Percentiles rank a stretch among this genome's conserved stretches.
Evolutionary conservation across 2,329 filamentous ascomycete genomes (phyloP).

Genomic region (Aulographum hederae): DNA sequence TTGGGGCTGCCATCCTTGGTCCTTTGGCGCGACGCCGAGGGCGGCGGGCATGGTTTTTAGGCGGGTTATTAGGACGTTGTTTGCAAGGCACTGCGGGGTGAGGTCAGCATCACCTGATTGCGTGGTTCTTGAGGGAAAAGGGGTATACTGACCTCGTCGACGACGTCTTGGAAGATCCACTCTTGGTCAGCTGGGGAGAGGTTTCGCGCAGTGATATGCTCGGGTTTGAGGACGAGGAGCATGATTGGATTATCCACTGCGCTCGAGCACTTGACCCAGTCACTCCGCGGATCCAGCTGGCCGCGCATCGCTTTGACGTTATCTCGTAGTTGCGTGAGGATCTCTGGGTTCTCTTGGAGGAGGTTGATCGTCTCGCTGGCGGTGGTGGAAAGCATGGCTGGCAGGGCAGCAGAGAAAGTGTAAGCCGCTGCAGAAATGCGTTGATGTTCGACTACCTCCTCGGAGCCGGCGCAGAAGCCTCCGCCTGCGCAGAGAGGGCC

Average conservation of each 20-base stretch:
- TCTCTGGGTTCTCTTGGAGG: conserved; percentile 55
- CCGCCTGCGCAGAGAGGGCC: conserved; percentile 83
- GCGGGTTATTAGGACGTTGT: conserved; percentile 76
- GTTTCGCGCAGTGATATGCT: conserved; percentile 54
- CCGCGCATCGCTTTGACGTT: conserved; percentile 72
- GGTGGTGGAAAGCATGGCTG: conserved; percentile 87
- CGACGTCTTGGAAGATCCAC: conserved; percentile 66
- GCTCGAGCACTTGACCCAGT: conserved; percentile 78
- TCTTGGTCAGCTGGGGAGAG: conserved; percentile 64
- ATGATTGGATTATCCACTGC: conserved; percentile 71
- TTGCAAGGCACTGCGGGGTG: conserved; percentile 54
- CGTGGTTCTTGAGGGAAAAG: too few species aligned
- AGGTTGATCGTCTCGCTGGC: conserved; percentile 79
- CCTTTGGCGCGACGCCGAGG: conserved; percentile 44
- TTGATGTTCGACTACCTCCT: conserved; percentile 90
- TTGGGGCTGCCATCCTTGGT: conserved; percentile 46
- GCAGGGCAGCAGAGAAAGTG: conserved; percentile 87
- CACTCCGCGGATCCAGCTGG: conserved; percentile 80
- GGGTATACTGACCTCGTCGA: conserved; percentile 86
- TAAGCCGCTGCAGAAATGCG: conserved; percentile 84
- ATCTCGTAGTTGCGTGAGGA: conserved; percentile 61
- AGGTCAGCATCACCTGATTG: conserved; percentile 7
- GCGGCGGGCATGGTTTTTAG: conserved; percentile 54
- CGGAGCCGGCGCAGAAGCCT: conserved; percentile 83
- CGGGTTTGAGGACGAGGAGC: conserved; percentile 65